These are phyloP conservation scores for Kwoniella sp. DNA, from an alignment of 768 basidiomycete species.

Conservation along the genomic window DNA sequence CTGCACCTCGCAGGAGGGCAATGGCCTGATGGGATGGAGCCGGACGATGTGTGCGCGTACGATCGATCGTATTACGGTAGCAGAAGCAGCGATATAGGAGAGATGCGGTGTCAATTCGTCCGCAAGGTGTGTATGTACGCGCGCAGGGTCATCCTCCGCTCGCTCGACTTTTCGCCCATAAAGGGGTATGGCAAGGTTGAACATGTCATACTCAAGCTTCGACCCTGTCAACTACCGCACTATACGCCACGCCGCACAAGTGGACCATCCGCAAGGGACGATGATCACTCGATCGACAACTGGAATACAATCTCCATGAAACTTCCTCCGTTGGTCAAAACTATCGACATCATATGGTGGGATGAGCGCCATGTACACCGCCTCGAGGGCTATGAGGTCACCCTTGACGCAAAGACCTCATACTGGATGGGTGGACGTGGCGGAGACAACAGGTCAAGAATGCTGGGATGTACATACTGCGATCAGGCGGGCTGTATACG, in stretches of 20 bases:
- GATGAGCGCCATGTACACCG: constrained; percentile 13
- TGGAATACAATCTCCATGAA: neutral
- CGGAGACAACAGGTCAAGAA: neutral
- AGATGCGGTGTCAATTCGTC: constrained; percentile 13
- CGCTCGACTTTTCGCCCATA: neutral
- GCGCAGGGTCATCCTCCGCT: constrained; percentile 4
- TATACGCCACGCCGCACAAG: neutral
- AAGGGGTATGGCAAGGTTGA: constrained; percentile 1
- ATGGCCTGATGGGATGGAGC: neutral
- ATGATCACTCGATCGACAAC: neutral
- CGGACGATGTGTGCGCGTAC: neutral
- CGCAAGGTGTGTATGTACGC: constrained; percentile 10
- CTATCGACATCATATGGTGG: constrained; percentile 13
- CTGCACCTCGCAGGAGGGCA: constrained; percentile 9
- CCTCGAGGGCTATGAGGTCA: constrained; percentile 9
- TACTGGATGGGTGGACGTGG: neutral
- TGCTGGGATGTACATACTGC: constrained; percentile 15
- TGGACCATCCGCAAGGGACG: neutral
- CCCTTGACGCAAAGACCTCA: neutral
- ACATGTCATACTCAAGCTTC: constrained; percentile 2
- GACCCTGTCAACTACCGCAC: constrained; percentile 19
- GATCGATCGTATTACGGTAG: neutral
- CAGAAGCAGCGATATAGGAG: neutral
- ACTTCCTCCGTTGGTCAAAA: neutral
- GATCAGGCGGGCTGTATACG: constrained; percentile 16